A percentile compares a stretch with the other conserved stretches of the same genome.
These are phyloP conservation scores for Arthrobotrys sphaeroides DNA, from an alignment of 2,329 filamentous ascomycete genomes.

Conservation along the genomic window DNA sequence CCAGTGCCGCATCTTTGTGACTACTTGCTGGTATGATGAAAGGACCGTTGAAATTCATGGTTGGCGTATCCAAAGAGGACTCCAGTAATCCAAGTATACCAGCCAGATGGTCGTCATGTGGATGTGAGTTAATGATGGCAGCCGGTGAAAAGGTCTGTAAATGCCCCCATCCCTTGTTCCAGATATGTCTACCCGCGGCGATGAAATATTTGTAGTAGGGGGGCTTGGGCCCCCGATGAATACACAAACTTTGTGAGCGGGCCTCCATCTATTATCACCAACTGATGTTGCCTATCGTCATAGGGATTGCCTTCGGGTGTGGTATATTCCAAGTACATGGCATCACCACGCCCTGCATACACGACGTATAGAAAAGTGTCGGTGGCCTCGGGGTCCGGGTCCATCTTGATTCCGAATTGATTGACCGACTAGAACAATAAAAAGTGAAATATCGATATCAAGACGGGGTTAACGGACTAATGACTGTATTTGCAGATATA, in stretches of 20 bases:
- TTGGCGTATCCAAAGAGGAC: neutral
- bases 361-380: neutral
- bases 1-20: no score
- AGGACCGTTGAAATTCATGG: neutral
- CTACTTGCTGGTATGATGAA: conserved; percentile 1
- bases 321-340: neutral
- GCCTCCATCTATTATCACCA: neutral
- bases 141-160: no score
- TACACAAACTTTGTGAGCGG: no score
- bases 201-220: neutral
- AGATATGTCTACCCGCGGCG: neutral
- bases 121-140: neutral
- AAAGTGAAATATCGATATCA: no score
- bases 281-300: no score
- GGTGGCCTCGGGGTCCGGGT: no score
- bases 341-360: neutral
- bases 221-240: no score
- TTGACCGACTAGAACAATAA: no score
- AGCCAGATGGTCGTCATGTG: neutral
- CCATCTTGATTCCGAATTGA: no score
- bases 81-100: neutral
- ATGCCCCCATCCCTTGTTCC: no score
- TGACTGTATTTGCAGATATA: no score
- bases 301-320: neutral
- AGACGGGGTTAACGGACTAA: no score